Conservation (phyloP, 2,329 filamentous ascomycete genomes). For the Trichoderma guizhouense region DNA sequence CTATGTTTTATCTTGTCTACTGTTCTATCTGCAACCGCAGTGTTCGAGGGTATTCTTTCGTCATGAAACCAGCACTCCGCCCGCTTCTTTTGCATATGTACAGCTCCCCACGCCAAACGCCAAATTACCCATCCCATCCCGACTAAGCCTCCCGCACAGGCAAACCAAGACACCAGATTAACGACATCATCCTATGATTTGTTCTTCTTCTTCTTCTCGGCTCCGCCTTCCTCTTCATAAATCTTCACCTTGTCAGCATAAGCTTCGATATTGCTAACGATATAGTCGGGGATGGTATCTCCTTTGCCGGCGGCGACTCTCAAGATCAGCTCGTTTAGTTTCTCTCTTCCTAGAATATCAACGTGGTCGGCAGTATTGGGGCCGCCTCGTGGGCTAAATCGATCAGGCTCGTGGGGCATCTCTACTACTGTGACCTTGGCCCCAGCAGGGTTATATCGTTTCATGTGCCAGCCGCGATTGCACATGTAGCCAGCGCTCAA, state of each 20-base stretch:
- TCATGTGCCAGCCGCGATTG: constrained; percentile 88
- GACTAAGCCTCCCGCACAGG: background rate
- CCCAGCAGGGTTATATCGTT: constrained; percentile 86
- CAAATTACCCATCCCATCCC: constrained; percentile 12
- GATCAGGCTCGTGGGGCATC: constrained; percentile 94
- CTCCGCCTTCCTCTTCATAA: constrained; percentile 57
- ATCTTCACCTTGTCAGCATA: constrained; percentile 84
- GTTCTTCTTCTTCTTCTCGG: background rate
- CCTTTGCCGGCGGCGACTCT: constrained; percentile 83
- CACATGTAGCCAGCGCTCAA: constrained; percentile 96
- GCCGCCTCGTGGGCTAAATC: constrained; percentile 77
- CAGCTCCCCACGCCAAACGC: constrained; percentile 16
- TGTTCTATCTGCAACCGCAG: constrained; percentile 7
- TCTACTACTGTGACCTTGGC: constrained; percentile 81
- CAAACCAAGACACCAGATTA: background rate
- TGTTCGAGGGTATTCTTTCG: constrained; percentile 9
- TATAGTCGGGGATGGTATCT: constrained; percentile 69
- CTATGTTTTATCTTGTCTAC: constrained; percentile 1
- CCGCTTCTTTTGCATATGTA: constrained; percentile 1
- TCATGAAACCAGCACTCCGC: background rate
- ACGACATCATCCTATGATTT: background rate
- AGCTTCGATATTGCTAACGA: constrained; percentile 76
- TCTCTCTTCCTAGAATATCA: constrained; percentile 86
- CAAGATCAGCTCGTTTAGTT: constrained; percentile 85
- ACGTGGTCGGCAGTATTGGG: constrained; percentile 83